Base-by-base conservation (phyloP, 768 basidiomycete genomes). In the Amyloporia xantha region DNA sequence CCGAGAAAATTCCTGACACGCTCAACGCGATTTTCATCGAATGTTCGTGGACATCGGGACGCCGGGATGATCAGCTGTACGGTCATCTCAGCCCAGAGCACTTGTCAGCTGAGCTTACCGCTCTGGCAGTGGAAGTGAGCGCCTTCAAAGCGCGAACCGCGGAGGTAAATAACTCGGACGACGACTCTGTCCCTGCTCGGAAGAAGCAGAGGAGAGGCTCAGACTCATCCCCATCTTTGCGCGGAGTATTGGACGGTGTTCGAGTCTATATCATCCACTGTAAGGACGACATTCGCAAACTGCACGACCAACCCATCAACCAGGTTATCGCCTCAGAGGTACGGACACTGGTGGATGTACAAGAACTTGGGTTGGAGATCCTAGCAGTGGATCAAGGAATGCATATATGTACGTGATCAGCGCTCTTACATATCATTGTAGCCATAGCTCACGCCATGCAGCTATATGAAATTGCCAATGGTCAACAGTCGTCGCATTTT, bases 11-110 rank as follows among this genome's bases (percentile, higher is more conserved):
- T 56, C 80, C 81, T 0, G 71, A 79, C 20, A 71, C 68, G 3
- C 76, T 97, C 13, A 75, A 78, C 26, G 74, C 79, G n/a, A 77
- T 97, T 49, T 97, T 98, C 62, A 90, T 98, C 61, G 95, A 97
- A 69, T 97, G 95, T 65, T 95, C 92, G 1, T 92, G 84, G 70
- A 82, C 86, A 19, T 76, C 80, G 1, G 84, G 84, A 0, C 74
- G 94, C 50, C 71, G 75, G 15, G 74, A 81, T 54, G 75, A 81
- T 40, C 61, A 71, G 46, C 72, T 97, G 37, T 95, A 80, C 63
- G 95, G 95, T 0, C 95, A 98, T 57, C 75, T 98, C 11, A 85
- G 75, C 27, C 92, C 95, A 0, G 80, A 80, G 20, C 86, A 89
- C 55, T 69, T 98, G 26, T 76, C 77, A 2, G 74, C 79, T 47